Base-by-base conservation (phyloP, 2,329 filamentous ascomycete species). In the Canariomyces notabilis region DNA sequence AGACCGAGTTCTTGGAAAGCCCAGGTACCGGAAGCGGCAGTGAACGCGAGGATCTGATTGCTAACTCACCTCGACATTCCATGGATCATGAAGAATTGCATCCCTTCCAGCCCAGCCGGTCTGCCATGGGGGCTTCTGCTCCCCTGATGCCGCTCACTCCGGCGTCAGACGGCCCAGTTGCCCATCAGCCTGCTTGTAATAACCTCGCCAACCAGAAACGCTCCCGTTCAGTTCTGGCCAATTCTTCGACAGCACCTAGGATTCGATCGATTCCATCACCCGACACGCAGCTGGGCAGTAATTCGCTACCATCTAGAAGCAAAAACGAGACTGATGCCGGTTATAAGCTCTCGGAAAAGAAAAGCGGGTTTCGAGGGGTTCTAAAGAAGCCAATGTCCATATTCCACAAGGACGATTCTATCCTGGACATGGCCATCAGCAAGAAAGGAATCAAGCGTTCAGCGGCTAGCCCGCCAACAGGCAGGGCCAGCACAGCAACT, bases 161-260 rank as follows among this genome's bases (percentile, higher is more conserved):
- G 48, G 21, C 52, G 5, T 59, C 58, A 18, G 55, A 57, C 3
- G 53, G 55, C 18, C 50, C 54, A 4, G 36, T 40, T 6, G 21
- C 56, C 14, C 49, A 58, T 5, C 61, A 55, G 20, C 48, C 51
- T n/a, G 55, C 52, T n/a, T 42, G 54, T 1, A 66, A 68, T 37
- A 62, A 64, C 37, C 52, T 62, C 5, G 49, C 73, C 22, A 76
- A 76, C 49, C 72, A 76, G 54, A 77, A 76, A 58, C 67, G 65
- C 21, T 59, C 62, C 12, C 63, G 73, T 11, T 61, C 66, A 21
- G 70, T 73, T 1, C 56, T 66, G 11, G 49, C 50, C 20, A 38
- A 48, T 37, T 37, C 54, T n/a, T 44, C 52, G 4, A 35, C 52
- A 3, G 52, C 54, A 7, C 45, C 44, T 16, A 57, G 48, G n/a